Conservation (phyloP, 345 rosid genomes). For the Citrus hindsii region DNA sequence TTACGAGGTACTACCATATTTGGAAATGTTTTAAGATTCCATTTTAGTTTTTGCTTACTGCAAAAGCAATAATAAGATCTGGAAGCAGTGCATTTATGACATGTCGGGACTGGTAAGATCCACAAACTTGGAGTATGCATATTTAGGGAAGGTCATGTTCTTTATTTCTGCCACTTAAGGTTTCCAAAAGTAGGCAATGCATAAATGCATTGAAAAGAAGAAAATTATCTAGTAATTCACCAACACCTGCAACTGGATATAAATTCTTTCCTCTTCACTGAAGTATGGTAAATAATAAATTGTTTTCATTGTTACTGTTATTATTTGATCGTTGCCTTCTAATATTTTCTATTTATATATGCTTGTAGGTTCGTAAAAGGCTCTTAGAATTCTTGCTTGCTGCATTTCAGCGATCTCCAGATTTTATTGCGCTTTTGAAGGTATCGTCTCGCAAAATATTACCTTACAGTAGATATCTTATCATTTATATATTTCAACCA, state of each 20-base stretch:
- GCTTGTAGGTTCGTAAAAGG: constrained; percentile 67
- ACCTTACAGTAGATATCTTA: background rate
- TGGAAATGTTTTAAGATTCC: constrained; percentile 6
- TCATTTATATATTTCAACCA: background rate
- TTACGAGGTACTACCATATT: constrained; percentile 56
- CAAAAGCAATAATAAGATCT: background rate
- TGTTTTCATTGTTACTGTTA: background rate
- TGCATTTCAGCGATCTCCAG: constrained; percentile 84
- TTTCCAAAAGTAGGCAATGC: background rate
- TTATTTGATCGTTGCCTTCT: background rate
- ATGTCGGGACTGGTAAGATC: background rate
- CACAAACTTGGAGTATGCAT: background rate
- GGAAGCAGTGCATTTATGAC: background rate
- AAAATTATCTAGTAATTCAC: background rate
- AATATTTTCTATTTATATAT: background rate
- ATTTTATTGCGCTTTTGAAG: constrained; percentile 74
- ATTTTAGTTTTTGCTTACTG: background rate
- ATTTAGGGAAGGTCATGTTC: background rate
- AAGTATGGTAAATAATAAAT: background rate
- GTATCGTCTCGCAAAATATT: constrained; percentile 29
- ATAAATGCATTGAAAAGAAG: background rate
- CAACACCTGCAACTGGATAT: background rate
- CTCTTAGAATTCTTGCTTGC: constrained; percentile 86
- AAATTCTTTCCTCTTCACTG: background rate
- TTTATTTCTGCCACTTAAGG: background rate